Base-by-base conservation (phyloP, 73 alveolate species). In the Paramecium tetraurelia region DNA sequence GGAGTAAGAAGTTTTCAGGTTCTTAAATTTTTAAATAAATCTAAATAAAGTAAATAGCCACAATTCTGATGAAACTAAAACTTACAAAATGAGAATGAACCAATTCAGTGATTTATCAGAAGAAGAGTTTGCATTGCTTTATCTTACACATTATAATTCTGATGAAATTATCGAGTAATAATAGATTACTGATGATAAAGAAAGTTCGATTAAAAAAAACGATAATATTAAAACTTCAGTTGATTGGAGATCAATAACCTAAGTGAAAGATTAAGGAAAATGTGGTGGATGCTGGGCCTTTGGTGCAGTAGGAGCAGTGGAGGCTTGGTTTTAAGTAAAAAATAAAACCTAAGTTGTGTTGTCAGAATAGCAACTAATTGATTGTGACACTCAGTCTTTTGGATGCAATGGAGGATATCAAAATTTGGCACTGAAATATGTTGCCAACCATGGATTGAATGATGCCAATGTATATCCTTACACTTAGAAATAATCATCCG, bases 261-360 rank as follows among this genome's bases (percentile, higher is more conserved):
- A 80, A 80, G 57, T 80, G 0, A 83, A 85, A 76, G 93, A 95
- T 70, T 71, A 95, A 58, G 95, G 95, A 31, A 2, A 11, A 5
- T 93, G 96, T 84, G 93, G 95, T 1, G 85, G 95, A n/a, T 69
- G 95, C 58, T 93, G 95, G 95, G 95, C 96, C 18, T 93, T 95
- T 71, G 87, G 95, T 22, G 93, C 95, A 24, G 94, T 86, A 18
- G 98, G 94, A 50, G 95, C 95, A 9, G 92, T 92, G 10, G 98
- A 93, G 92, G 77, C 95, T 12, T 36, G 33, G 24, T 93, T 36
- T 75, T 33, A 59, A 33, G 70, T 94, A 5, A 57, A 71, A 21
- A 76, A 59, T 12, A 44, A 44, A 10, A 84, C 76, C 10, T 5
- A 31, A 4, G 76, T 89, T 10, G 59, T 58, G 12, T 84, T 94